Conservation (phyloP, 306 rosid genomes). For the Rosa multiflora region DNA sequence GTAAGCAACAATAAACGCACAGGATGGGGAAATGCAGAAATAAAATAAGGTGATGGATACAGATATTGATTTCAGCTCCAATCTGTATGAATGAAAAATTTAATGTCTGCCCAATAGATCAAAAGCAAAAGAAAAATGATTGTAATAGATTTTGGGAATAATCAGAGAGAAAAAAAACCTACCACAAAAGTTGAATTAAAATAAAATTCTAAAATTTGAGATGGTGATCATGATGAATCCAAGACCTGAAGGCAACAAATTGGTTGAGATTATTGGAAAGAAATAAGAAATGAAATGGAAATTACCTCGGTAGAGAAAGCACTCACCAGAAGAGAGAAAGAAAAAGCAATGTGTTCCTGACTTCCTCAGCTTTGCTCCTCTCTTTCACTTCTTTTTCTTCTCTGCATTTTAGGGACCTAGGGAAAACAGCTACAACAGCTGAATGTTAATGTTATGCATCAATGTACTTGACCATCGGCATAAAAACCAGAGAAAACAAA, state of each 20-base stretch:
- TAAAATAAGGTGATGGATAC: background rate
- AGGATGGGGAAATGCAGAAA: background rate
- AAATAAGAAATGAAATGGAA: background rate
- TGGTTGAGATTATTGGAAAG: constrained; percentile 14
- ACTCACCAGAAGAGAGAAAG: constrained; percentile 23
- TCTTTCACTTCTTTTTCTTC: constrained; percentile 11
- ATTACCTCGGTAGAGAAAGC: constrained; percentile 18
- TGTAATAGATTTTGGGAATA: background rate
- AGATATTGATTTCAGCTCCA: constrained; percentile 5
- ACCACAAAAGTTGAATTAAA: constrained; percentile 40
- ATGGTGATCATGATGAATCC: constrained; percentile 35
- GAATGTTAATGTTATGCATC: constrained; percentile 7
- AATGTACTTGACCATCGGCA: background rate
- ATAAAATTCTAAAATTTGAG: constrained; percentile 21
- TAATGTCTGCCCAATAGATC: constrained; percentile 39
- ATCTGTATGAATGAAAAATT: constrained; percentile 29
- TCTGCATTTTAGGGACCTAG: constrained; percentile 13
- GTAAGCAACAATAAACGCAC: background rate
- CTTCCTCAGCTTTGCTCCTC: constrained; percentile 32
- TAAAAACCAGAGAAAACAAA: background rate
- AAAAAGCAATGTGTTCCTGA: constrained; percentile 27
- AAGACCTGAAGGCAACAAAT: constrained; percentile 24
- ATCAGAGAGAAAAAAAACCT: constrained; percentile 30
- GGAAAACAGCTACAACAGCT: constrained; percentile 35
- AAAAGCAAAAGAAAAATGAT: background rate